Evolutionary conservation across 208 protist genomes (phyloP), one percentile per base, ranked within the genome.

Genomic region (Leishmania amazonensis): DNA sequence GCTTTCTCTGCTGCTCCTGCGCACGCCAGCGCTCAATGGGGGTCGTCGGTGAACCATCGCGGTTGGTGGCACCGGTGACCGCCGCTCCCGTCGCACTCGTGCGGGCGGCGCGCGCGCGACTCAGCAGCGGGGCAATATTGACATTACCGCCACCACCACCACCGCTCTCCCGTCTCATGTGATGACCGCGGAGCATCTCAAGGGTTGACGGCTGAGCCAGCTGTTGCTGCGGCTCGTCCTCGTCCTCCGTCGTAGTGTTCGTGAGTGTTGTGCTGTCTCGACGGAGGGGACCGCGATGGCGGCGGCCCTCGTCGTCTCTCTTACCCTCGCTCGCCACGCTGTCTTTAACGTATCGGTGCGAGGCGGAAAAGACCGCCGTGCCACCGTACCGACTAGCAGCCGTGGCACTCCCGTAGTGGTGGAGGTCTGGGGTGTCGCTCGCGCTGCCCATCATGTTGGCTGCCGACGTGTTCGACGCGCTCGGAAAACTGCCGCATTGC

Each of bases 1-100:
- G 64, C n/a, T 49, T 68, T 38, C 64, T 58, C 64, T 84, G 76
- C 35, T 80, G 75, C 35, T 80, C 81, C 67, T 71, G 67, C 57
- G 81, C 81, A 19, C 81, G 81, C 81, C 81, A 84, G 17, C 81
- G 81, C 35, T 77, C 81, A 28, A 84, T 84, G 3, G 81, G 76
- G 8, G 81, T 84, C 42, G 53, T 80, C 31, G 81, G 81, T 47
- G 78, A 49, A 19, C 73, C n/a, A 28, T 51, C 35, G 73, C 45
- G 53, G 24, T 38, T 40, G 65, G 57, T 74, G 2, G 74, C 47
- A 42, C 24, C 17, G 64, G 49, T 6, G 7, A 15, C 15, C 60
- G 60, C 54, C 9, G 45, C 49, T 47, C 19, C 49, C 13, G 64
- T 60, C 53, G 40, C 68, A 42, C 15, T 40, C 51, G 73, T 21